Evolutionary conservation across 495 filamentous ascomycete genomes (phyloP).

Genomic region (Hypoxylon lenormandii): DNA sequence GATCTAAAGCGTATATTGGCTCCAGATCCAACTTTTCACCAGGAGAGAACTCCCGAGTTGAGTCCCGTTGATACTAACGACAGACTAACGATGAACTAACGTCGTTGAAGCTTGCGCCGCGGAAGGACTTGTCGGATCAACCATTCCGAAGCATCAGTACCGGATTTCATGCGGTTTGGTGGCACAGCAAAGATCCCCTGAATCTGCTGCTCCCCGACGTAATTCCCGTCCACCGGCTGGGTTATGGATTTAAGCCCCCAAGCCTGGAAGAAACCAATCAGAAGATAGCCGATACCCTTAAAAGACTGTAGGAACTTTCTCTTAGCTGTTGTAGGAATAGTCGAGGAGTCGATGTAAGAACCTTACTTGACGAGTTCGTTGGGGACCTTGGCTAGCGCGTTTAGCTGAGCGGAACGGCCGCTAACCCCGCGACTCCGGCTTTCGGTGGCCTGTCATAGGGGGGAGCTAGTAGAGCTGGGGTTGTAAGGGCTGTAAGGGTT

Average conservation of each 20-base stretch:
- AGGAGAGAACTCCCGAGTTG: too few species aligned
- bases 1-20: too few species aligned
- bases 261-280: constrained; percentile 12
- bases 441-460: constrained; percentile 13
- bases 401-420: constrained; percentile 16
- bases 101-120: neutral
- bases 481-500: constrained; percentile 33
- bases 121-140: constrained; percentile 3
- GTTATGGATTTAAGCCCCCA: neutral
- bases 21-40: too few species aligned
- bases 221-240: constrained; percentile 9
- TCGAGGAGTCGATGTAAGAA: constrained; percentile 4
- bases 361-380: constrained; percentile 19
- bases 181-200: constrained; percentile 9
- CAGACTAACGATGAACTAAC: neutral
- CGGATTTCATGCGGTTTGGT: constrained; percentile 9
- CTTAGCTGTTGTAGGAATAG: constrained; percentile 24
- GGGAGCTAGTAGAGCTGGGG: constrained; percentile 28
- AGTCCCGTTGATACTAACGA: too few species aligned
- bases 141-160: constrained; percentile 10
- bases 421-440: constrained; percentile 37
- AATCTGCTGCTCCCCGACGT: neutral
- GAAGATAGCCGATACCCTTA: constrained; percentile 1
- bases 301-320: neutral
- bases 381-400: constrained; percentile 10